Base-by-base conservation (phyloP, 768 basidiomycete genomes). In the Pleurotus pulmonarius region DNA sequence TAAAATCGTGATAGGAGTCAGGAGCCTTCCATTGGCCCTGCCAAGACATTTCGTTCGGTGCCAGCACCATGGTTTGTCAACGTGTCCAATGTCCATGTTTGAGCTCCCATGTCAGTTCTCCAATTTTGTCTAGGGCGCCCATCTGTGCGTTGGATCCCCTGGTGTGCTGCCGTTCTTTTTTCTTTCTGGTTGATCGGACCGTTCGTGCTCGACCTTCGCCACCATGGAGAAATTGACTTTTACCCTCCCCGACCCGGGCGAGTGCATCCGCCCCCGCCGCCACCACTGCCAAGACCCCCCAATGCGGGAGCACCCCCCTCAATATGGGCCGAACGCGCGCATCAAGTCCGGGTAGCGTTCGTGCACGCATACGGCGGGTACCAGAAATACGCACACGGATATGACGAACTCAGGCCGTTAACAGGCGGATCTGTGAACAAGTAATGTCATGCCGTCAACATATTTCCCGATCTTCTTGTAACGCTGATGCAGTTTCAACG, bases 321-420 rank as follows among this genome's bases (percentile, higher is more conserved):
- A 4, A 65, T 70, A 2, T 89, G 87, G 86, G 70, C 71, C 11
- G 68, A 70, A 13, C 72, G 83, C 25, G 85, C 87, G 0, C 68
- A 71, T 6, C 71, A 78, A 55, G 87, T 90, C 29, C 85, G 80
- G 64, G 56, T 70, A 8, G 85, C 87, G 0, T 90, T 88, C 66
- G 47, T 77, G 51, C 86, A 89, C 67, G 87, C 87, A 0, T 91
- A 90, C 61, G 70, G 73, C 24, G 85, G 82, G 8, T 90, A 90
- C 63, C 78, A 84, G 63, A 65, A 66, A n/a, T 76, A 82, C 61
- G 87, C 88, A 2, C 75, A 76, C 0, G 83, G 85, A 7, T 73
- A 77, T 43, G 89, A 91, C 49, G 87, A 91, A 63, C 67, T 90
- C 5, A 64, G 61, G 13, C 87, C 89, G 0, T 4, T 86, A 16